Conservation (phyloP, 768 basidiomycete species). For the Leccinum subgranulosum region DNA sequence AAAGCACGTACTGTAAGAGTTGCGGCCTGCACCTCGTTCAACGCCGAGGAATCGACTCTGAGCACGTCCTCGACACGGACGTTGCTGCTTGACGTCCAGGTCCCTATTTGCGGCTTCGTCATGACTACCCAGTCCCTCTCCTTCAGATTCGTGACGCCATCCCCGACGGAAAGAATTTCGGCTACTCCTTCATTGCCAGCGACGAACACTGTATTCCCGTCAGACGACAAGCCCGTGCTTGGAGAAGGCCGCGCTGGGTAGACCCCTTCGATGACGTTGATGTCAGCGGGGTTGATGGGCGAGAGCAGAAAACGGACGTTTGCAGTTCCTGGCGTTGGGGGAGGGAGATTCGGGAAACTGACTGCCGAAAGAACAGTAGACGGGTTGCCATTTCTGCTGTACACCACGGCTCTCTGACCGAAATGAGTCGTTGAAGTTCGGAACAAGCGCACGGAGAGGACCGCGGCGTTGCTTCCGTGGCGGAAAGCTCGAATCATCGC, state of each 20-base stretch:
- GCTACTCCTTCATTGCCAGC: constrained; percentile 80
- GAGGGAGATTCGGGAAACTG: constrained; percentile 49
- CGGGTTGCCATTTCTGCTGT: constrained; percentile 59
- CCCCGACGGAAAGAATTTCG: constrained; percentile 58
- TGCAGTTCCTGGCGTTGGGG: constrained; percentile 53
- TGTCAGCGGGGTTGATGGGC: constrained; percentile 79
- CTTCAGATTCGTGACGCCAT: constrained; percentile 44
- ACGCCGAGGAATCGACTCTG: constrained; percentile 47
- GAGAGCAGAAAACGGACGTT: constrained; percentile 68
- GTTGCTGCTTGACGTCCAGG: constrained; percentile 63
- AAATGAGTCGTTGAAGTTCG: constrained; percentile 28
- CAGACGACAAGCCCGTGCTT: constrained; percentile 34
- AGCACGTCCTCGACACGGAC: constrained; percentile 55
- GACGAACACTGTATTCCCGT: constrained; percentile 46
- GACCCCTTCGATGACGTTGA: constrained; percentile 81
- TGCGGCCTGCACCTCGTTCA: constrained; percentile 67
- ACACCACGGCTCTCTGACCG: constrained; percentile 63
- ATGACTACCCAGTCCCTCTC: constrained; percentile 75
- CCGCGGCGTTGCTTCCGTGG: not conserved
- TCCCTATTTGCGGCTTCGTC: constrained; percentile 66
- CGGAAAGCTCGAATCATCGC: constrained; percentile 4
- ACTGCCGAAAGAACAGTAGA: constrained; percentile 52
- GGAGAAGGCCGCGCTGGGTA: constrained; percentile 64
- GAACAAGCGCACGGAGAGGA: constrained; percentile 19
- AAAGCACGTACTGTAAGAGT: constrained; percentile 59